These are phyloP conservation scores for barrel medic (Medicago truncatula) DNA, from an alignment of 306 rosid genomes.

Conservation along the genomic window MtrunA17r5.0-ANR NC_053044.1:24693001-24693500, in stretches of 20 bases:
- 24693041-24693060: not conserved
- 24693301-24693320: conserved; percentile 80
- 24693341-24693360: conserved; percentile 81
- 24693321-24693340: conserved; percentile 90
- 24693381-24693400: conserved; percentile 84
- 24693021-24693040: too few relatives aligned
- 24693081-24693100: conserved; percentile 97
- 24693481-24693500: conserved; percentile 69
- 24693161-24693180: conserved; percentile 85
- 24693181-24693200: conserved; percentile 78
- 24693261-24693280: not conserved
- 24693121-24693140: conserved; percentile 91
- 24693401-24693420: conserved; percentile 77
- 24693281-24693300: conserved; percentile 1
- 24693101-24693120: conserved; percentile 88
- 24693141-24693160: conserved; percentile 89
- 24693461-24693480: conserved; percentile 76
- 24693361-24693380: conserved; percentile 64
- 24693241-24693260: not conserved
- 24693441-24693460: conserved; percentile 89
- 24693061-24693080: conserved; percentile 43
- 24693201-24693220: conserved; percentile 74
- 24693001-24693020: not conserved
- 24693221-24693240: conserved; percentile 61
- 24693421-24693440: conserved; percentile 91